Base-by-base conservation (phyloP, 495 filamentous ascomycete genomes). In the Aspergillus sclerotiicarbonarius region DNA sequence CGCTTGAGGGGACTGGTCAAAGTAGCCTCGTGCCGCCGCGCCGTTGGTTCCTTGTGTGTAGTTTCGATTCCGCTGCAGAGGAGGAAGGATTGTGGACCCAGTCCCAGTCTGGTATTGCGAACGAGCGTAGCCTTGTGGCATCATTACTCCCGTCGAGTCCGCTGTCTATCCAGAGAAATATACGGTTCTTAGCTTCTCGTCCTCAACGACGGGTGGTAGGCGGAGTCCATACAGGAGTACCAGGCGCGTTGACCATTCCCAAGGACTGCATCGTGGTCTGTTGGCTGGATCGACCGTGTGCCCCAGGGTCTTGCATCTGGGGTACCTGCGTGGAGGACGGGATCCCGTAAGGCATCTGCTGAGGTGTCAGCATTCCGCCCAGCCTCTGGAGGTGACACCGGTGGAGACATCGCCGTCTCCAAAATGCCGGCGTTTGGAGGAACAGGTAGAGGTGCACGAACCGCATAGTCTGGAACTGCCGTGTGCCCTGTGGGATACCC, bases 191-290 rank as follows among this genome's bases (percentile, higher is more conserved):
- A 65, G 63, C 55, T 54, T 63, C 52, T 67, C 56, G 56, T 63
- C 54, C 33, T 51, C 53, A 63, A 56, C 46, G 57, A 53, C 66
- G 61, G 68, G 59, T 62, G 59, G 54, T 63, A 66, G 46, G 65
- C 54, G 54, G 62, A 67, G 64, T 65, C 61, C 74, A 68, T 77
- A 77, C 74, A 70, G 74, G 74, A 58, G 74, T 77, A 46, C 71
- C 71, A 61, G 72, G 68, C 60, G 69, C 71, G 51, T 74, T 75
- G 66, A 74, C 73, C 57, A 71, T 67, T 58, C 74, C 73, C 51
- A 77, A 44, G 50, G 71, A 70, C 59, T 74, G 72, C 68, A 77
- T 74, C 1, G 74, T 64, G 19, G 74, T 72, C 57, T 77, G 72
- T 44, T 77, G 74, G 54, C 66, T 70, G 16, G 69, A 57, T 33